Evolutionary conservation across 352 stramenopile species (phyloP).

Genomic region (Phytophthora gonapodyides): DNA sequence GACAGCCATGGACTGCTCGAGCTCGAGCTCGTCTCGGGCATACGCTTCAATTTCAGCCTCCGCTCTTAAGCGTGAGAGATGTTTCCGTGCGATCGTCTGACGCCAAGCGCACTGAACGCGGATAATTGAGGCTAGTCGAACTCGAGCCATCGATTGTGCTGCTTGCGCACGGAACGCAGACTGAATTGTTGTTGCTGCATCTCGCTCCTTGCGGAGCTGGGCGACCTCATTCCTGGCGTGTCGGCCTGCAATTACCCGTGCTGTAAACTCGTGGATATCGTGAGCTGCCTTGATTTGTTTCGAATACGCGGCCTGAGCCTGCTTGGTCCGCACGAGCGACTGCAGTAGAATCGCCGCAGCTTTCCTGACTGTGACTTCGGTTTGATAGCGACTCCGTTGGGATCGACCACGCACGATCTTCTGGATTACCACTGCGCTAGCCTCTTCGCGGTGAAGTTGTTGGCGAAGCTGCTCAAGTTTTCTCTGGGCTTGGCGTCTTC

Average conservation of each 20-base stretch:
- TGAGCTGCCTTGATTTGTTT: conserved; percentile 32
- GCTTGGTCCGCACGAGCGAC: conserved; percentile 38
- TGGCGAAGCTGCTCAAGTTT: conserved; percentile 30
- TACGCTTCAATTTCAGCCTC: conserved; percentile 21
- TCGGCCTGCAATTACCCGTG: conserved; percentile 29
- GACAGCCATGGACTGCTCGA: conserved; percentile 31
- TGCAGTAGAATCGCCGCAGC: conserved; percentile 43
- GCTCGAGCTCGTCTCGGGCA: conserved; percentile 23
- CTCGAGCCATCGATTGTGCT: conserved; percentile 16
- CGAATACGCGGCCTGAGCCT: conserved; percentile 33
- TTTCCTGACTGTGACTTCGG: conserved; percentile 26
- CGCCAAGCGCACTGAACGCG: conserved; percentile 44
- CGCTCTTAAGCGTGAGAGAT: conserved; percentile 17
- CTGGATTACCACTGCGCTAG: conserved; percentile 44
- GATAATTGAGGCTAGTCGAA: conserved; percentile 28
- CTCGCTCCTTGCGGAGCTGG: conserved; percentile 18
- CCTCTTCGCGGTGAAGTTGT: conserved; percentile 28
- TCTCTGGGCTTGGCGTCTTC: conserved; percentile 40
- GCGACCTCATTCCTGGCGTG: conserved; percentile 20
- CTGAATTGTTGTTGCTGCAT: conserved; percentile 38
- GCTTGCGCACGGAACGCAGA: conserved; percentile 23
- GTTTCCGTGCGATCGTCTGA: conserved; percentile 16
- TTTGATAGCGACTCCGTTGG: conserved; percentile 41
- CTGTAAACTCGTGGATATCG: conserved; percentile 40
- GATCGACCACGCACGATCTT: conserved; percentile 41